phyloP scores from a whole-genome alignment of 2,329 filamentous ascomycete species.

The Pseudocercospora fuligena region DNA sequence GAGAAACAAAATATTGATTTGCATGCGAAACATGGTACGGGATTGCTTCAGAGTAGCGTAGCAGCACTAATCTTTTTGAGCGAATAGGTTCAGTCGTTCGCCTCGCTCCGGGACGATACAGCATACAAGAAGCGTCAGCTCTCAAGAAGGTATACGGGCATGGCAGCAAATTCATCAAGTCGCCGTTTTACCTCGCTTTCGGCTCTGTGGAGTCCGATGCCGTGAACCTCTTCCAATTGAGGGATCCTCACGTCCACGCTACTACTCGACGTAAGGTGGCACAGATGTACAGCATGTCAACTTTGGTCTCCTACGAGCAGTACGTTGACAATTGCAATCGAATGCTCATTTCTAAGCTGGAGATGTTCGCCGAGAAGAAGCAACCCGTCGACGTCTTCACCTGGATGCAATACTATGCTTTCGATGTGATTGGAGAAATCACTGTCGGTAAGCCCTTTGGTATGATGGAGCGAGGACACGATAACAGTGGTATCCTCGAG shows the following conservation, averaged over 20 bases:
- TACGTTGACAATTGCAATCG: slow-evolving; percentile 74
- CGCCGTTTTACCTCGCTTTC: slow-evolving; percentile 18
- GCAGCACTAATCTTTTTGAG: slow-evolving; percentile 23
- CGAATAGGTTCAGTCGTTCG: slow-evolving; percentile 71
- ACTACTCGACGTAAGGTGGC: slow-evolving; percentile 32
- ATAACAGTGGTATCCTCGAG: slow-evolving; percentile 13
- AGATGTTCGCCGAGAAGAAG: background rate
- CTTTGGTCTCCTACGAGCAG: slow-evolving; percentile 75
- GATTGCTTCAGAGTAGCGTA: background rate
- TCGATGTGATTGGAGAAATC: slow-evolving; percentile 30
- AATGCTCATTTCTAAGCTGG: slow-evolving; percentile 55
- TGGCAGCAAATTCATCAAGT: slow-evolving; percentile 48
- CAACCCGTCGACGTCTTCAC: slow-evolving; percentile 10
- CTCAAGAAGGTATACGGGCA: slow-evolving; percentile 62
- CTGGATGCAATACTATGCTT: slow-evolving; percentile 24
- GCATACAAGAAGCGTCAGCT: slow-evolving; percentile 70
- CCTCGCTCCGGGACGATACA: slow-evolving; percentile 76
- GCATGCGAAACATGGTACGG: too few species aligned
- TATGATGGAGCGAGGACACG: slow-evolving; percentile 26
- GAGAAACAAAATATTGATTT: too few species aligned
- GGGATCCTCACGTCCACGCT: slow-evolving; percentile 8
- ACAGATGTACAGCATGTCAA: slow-evolving; percentile 56
- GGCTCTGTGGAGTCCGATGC: background rate
- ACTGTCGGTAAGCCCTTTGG: slow-evolving; percentile 25
- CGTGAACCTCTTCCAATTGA: slow-evolving; percentile 18